Base-by-base conservation (phyloP, 805 yeast genomes). In the Millerago galiae region DNA sequence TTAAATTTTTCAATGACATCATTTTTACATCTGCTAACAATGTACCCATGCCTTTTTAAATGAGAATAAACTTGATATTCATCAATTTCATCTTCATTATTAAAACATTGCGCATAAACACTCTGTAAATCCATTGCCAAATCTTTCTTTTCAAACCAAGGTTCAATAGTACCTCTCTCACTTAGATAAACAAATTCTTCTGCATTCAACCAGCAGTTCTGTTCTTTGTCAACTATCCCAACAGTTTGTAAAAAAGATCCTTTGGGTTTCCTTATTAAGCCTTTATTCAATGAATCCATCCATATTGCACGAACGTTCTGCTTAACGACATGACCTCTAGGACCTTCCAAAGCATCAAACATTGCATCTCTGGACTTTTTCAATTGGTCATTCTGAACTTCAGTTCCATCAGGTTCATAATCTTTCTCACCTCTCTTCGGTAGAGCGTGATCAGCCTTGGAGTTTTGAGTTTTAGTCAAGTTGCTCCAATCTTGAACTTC, bases 341-440 rank as follows among this genome's bases (percentile, higher is more conserved):
- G 66, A 3, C 66, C 65, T 1, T 52, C 55, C 25, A 89, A 63
- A 0, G 95, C 90, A 3, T 67, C 64, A 55, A 75, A 87, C 95
- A 90, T 89, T 25, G 82, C 79, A 26, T 72, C 62, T 41, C 85
- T 66, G 10, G 91, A 77, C 21, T 67, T 67, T 10, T 65, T 62
- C 5, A 90, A 66, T 14, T 66, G 59, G 4, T 56, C 45, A 5
- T 53, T 58, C 57, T 85, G 93, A 6, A 66, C 56, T 6, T 54
- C 51, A 0, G 89, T 80, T 1, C 86, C 88, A 56, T 83, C 91
- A 0, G 95, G 95, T 46, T 80, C 95, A 50, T 79, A 84, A 50
- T 86, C 95, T 58, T 90, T 90, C 44, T 79, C 89, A 2, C 96
- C 95, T 46, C 91, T 66, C 50, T 79, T 83, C 3, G 90, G 90